phyloP scores from a whole-genome alignment of 169 alveolate genomes.

The Plasmodium gonderi region DNA sequence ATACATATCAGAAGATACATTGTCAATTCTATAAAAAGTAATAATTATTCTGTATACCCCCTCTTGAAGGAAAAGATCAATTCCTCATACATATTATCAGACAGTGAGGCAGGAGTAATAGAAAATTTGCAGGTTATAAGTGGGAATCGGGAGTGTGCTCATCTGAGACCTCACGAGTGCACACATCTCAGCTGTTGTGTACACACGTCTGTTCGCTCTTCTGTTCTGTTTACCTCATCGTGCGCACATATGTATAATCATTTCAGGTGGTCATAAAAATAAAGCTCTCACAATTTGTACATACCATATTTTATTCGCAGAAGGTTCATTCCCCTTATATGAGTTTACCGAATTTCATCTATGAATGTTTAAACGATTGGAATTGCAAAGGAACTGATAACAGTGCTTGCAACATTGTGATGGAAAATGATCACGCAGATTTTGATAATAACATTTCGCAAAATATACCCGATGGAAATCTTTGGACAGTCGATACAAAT shows the following conservation, averaged over 20 bases:
- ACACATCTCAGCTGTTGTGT: too few species aligned
- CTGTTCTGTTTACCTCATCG: background rate
- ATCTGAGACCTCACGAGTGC: too few species aligned
- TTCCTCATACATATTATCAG: background rate
- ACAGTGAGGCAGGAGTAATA: conserved; percentile 30
- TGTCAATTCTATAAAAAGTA: conserved; percentile 36
- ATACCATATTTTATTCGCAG: background rate
- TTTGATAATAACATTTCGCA: background rate
- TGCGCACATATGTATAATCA: too few species aligned
- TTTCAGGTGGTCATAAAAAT: background rate
- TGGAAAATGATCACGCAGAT: background rate
- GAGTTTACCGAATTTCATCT: conserved; percentile 41
- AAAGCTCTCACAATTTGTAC: background rate
- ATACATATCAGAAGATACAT: conserved; percentile 72
- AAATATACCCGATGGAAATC: background rate
- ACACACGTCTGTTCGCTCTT: background rate
- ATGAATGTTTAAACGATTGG: conserved; percentile 23
- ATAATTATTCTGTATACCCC: background rate
- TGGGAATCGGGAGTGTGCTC: too few species aligned
- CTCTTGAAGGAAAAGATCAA: conserved; percentile 22
- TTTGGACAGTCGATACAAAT: background rate
- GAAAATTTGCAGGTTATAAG: conserved; percentile 61
- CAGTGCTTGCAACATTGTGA: background rate
- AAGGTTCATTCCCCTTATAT: conserved; percentile 62
- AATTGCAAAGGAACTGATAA: background rate